Evolutionary conservation across 1,284 basidiomycete species (phyloP).

Genomic region (Earliella scabrosa): DNA sequence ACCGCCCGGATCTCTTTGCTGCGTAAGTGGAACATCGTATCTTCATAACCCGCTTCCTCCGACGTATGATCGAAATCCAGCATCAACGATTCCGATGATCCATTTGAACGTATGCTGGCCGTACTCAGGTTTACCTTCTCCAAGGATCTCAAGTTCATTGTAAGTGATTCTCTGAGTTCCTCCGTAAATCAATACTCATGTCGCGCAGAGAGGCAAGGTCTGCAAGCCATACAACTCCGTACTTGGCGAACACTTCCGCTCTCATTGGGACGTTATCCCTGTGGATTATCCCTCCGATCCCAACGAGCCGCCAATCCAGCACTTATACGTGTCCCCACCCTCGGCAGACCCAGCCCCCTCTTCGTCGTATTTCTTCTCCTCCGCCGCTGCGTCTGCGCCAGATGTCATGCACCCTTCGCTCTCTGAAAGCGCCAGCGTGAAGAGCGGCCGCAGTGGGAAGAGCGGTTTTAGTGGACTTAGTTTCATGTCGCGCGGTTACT

Average conservation of each 20-base stretch:
- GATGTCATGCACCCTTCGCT: conserved; percentile 32
- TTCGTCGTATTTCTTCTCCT: conserved; percentile 23
- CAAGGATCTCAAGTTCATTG: conserved; percentile 95
- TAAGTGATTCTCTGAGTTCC: conserved; percentile 42
- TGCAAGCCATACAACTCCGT: conserved; percentile 98
- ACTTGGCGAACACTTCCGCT: conserved; percentile 90
- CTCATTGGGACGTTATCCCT: conserved; percentile 83
- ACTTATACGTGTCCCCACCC: conserved; percentile 45
- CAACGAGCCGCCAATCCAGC: conserved; percentile 49
- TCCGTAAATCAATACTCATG: neutral
- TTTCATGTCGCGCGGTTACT: conserved; percentile 52
- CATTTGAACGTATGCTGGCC: conserved; percentile 92
- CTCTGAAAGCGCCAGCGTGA: conserved; percentile 55
- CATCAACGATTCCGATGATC: conserved; percentile 90
- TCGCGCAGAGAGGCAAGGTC: conserved; percentile 77
- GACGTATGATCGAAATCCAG: conserved; percentile 36
- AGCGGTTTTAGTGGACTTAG: conserved; percentile 60
- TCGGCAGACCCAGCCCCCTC: conserved; percentile 30
- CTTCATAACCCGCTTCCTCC: neutral
- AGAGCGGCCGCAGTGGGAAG: conserved; percentile 54
- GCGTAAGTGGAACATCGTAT: conserved; percentile 58
- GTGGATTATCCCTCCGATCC: conserved; percentile 56
- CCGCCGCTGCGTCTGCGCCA: conserved; percentile 33
- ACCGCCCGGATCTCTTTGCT: conserved; percentile 91
- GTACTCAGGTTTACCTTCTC: conserved; percentile 89